These are phyloP conservation scores for Solanum pimpinellifolium DNA, from an alignment of 257 asterid genomes.

Conservation along the genomic window DNA sequence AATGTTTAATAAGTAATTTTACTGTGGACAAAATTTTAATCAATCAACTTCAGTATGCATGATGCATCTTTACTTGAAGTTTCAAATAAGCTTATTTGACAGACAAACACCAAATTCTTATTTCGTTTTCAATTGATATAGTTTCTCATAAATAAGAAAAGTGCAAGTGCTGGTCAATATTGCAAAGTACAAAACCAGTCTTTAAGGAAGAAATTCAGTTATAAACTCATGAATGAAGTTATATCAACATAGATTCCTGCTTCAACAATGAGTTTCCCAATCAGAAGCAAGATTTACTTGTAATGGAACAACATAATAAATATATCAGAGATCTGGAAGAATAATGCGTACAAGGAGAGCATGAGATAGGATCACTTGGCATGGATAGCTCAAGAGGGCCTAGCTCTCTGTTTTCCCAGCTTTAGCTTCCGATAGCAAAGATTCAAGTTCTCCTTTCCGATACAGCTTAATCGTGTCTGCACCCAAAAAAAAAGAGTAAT, in stretches of 20 bases:
- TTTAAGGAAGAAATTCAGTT: neutral
- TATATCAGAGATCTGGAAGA: neutral
- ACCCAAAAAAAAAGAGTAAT: neutral
- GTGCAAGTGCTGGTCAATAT: neutral
- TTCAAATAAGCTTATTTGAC: neutral
- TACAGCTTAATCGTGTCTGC: conserved; percentile 59
- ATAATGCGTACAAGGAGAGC: neutral
- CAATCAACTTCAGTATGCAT: neutral
- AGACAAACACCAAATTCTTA: neutral
- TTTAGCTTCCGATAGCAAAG: conserved; percentile 45
- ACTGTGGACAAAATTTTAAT: neutral
- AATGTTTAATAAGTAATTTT: neutral
- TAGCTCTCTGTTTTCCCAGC: conserved; percentile 27
- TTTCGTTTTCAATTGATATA: neutral
- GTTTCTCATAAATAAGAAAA: neutral
- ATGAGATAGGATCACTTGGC: neutral
- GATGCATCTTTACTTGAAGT: neutral
- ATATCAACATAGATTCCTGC: neutral
- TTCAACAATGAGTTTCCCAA: neutral
- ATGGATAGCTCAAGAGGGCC: neutral
- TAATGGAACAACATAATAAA: neutral
- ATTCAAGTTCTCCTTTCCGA: conserved; percentile 53
- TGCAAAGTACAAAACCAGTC: neutral
- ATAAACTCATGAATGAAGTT: neutral
- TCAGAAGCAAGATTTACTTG: neutral